A percentile compares a stretch with the other conserved stretches of the same genome.
Conservation (phyloP, 2,329 filamentous ascomycete genomes). For the Alternaria panax region DNA sequence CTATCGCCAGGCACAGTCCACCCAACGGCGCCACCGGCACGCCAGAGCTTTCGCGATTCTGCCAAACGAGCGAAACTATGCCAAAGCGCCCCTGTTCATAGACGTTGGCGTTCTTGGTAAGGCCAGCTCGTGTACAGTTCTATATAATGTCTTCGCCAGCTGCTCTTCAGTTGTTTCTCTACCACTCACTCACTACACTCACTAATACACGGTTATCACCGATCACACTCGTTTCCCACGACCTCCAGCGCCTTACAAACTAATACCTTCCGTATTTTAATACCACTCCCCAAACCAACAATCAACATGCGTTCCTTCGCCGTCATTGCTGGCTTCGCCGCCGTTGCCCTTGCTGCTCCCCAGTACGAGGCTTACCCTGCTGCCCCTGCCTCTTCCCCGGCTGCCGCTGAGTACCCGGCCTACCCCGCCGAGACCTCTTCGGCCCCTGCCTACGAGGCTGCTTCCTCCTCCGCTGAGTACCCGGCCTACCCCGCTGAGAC, state of each 20-base stretch:
- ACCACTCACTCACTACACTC: slow-evolving; percentile 49
- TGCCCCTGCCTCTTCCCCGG: slow-evolving; percentile 1
- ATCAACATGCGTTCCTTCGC: slow-evolving; percentile 52
- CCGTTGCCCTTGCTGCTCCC: slow-evolving; percentile 32
- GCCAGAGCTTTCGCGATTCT: slow-evolving; percentile 30
- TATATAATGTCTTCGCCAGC: slow-evolving; percentile 47
- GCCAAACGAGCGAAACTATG: slow-evolving; percentile 37
- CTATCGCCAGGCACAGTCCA: slow-evolving; percentile 33
- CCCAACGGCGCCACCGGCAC: slow-evolving; percentile 36
- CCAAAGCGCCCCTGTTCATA: slow-evolving; percentile 34
- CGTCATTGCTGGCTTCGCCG: slow-evolving; percentile 42
- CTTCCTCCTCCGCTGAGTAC: slow-evolving; percentile 8
- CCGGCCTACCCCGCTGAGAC: slow-evolving; percentile 8
- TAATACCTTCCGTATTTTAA: slow-evolving; percentile 48
- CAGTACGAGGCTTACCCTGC: slow-evolving; percentile 25
- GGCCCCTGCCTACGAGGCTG: slow-evolving; percentile 6
- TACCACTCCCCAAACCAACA: slow-evolving; percentile 30
- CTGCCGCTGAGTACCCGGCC: slow-evolving; percentile 12
- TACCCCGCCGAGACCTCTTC: slow-evolving; percentile 8
- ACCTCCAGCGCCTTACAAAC: slow-evolving; percentile 36
- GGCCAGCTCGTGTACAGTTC: slow-evolving; percentile 31
- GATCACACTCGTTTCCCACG: slow-evolving; percentile 52
- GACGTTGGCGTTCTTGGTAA: slow-evolving; percentile 32
- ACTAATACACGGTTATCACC: slow-evolving; percentile 50
- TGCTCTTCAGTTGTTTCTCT: slow-evolving; percentile 29